These are phyloP conservation scores for Metschnikowia baotianmanensis DNA, from an alignment of 805 yeast species.

Conservation along the genomic window DNA sequence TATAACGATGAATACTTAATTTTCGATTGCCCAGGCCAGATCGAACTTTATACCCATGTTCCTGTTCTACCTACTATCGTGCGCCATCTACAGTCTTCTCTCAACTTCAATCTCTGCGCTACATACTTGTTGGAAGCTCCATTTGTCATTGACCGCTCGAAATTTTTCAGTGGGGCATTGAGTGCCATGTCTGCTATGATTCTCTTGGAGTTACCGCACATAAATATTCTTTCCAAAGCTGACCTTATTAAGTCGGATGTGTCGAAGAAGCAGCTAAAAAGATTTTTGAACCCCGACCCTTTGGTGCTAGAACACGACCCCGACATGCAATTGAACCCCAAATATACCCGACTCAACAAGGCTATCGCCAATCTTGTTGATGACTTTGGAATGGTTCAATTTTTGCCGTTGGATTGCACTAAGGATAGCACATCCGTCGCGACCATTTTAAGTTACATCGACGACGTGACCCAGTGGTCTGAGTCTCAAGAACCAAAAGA, in stretches of 20 bases:
- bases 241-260: slow-evolving; percentile 82
- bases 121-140: slow-evolving; percentile 92
- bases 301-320: slow-evolving; percentile 47
- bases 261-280: slow-evolving; percentile 72
- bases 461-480: slow-evolving; percentile 97
- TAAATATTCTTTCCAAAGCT: slow-evolving; percentile 81
- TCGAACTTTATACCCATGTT: slow-evolving; percentile 89
- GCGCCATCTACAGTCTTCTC: slow-evolving; percentile 72
- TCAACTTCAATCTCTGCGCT: slow-evolving; percentile 89
- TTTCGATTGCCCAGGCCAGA: slow-evolving; percentile 97
- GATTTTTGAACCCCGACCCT: slow-evolving; percentile 91
- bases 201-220: slow-evolving; percentile 88
- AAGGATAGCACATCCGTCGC: slow-evolving; percentile 71
- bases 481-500: slow-evolving; percentile 97
- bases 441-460: slow-evolving; percentile 85
- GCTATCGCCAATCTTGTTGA: slow-evolving; percentile 89
- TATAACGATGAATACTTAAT: slow-evolving; percentile 90
- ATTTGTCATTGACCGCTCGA: slow-evolving; percentile 83
- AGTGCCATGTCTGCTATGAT: slow-evolving; percentile 99
- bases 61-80: slow-evolving; percentile 91
- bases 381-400: slow-evolving; percentile 99
- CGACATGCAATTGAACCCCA: slow-evolving; percentile 39
- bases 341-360: slow-evolving; percentile 67
- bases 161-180: slow-evolving; percentile 92
- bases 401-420: slow-evolving; percentile 76